These are phyloP conservation scores for Apiospora aurea DNA, from an alignment of 2,329 filamentous ascomycete genomes.

Conservation along the genomic window DNA sequence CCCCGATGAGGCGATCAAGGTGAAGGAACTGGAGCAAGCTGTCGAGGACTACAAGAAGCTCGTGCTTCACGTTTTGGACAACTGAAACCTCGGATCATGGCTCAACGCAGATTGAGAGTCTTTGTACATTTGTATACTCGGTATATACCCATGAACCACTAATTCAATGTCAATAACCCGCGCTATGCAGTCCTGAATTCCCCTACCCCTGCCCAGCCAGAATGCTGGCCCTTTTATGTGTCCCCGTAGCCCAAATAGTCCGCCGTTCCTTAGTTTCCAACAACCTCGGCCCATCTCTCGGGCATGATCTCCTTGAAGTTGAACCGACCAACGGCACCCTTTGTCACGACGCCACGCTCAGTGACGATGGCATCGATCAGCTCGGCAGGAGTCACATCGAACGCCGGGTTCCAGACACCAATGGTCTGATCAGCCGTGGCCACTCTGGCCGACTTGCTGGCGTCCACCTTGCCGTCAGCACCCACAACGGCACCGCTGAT, in stretches of 20 bases:
- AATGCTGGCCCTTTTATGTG: not conserved
- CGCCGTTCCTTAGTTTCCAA: constrained; percentile 34
- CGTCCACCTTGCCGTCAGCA: constrained; percentile 68
- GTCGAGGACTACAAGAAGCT: constrained; percentile 81
- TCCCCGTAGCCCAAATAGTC: not conserved
- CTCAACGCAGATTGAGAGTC: not conserved
- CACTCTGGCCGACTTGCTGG: constrained; percentile 70
- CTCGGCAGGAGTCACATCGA: constrained; percentile 89
- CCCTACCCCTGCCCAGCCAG: not conserved
- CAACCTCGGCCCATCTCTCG: constrained; percentile 57
- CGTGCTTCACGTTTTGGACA: constrained; percentile 61
- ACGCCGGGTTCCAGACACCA: constrained; percentile 93
- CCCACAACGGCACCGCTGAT: constrained; percentile 78
- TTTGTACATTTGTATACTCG: constrained; percentile 21
- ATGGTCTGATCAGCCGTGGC: constrained; percentile 82
- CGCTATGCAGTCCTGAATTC: not conserved
- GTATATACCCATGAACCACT: constrained; percentile 23
- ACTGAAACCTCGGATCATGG: constrained; percentile 2
- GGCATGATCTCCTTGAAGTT: constrained; percentile 65
- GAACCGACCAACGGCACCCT: constrained; percentile 74
- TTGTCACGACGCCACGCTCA: constrained; percentile 86
- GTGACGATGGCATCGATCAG: constrained; percentile 95
- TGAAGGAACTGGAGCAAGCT: constrained; percentile 77
- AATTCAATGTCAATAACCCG: not conserved
- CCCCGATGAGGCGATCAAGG: constrained; percentile 79